Percentiles rank a stretch among this genome's conserved stretches.
Evolutionary conservation across 805 yeast genomes (phyloP).

Genomic region (Maudiozyma bulderi): DNA sequence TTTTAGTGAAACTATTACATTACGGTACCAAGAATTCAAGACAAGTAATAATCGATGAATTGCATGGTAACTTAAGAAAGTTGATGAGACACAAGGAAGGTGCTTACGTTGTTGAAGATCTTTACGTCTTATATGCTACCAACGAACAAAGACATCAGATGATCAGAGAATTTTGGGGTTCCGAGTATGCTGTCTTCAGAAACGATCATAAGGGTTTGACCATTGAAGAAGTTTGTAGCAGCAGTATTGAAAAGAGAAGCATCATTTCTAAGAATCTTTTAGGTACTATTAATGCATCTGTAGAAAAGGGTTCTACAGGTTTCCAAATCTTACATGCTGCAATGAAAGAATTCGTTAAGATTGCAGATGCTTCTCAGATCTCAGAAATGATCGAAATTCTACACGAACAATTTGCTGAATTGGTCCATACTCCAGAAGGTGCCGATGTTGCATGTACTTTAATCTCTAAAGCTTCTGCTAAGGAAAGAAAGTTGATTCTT

Average conservation of each 20-base stretch:
- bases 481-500: conserved; percentile 76
- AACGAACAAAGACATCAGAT: conserved; percentile 80
- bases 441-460: conserved; percentile 79
- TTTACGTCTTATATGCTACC: conserved; percentile 74
- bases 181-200: conserved; percentile 84
- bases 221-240: conserved; percentile 55
- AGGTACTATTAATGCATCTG: conserved; percentile 81
- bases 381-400: conserved; percentile 75
- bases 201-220: conserved; percentile 57
- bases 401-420: conserved; percentile 83
- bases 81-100: conserved; percentile 96
- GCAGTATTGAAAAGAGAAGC: conserved; percentile 67
- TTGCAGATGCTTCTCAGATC: conserved; percentile 56
- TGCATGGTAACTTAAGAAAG: conserved; percentile 85
- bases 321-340: conserved; percentile 94
- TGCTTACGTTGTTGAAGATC: conserved; percentile 93
- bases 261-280: conserved; percentile 64
- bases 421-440: conserved; percentile 93
- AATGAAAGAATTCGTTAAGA: conserved; percentile 76
- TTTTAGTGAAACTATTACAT: conserved; percentile 79
- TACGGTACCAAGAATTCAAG: conserved; percentile 83
- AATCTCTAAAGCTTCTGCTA: conserved; percentile 77
- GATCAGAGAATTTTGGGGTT: conserved; percentile 94
- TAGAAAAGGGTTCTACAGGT: conserved; percentile 92
- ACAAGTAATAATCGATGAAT: conserved; percentile 64